A percentile compares a stretch with the other conserved stretches of the same genome.
Conservation (phyloP, 805 yeast species). For the Wickerhamiella lipophila region DNA sequence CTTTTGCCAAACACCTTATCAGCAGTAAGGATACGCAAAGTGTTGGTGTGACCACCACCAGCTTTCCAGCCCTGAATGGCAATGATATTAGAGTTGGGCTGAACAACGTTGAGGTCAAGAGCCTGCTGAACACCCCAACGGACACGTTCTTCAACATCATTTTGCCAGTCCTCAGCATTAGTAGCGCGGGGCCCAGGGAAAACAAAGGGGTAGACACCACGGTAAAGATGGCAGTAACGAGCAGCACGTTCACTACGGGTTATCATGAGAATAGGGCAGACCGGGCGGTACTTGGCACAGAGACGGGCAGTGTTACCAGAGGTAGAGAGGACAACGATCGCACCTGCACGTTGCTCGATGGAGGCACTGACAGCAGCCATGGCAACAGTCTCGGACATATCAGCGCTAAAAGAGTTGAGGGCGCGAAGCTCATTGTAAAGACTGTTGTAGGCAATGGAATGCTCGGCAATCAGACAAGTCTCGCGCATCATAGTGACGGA, state of each 20-base stretch:
- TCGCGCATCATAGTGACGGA: slow-evolving; percentile 99
- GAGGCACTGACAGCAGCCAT: slow-evolving; percentile 94
- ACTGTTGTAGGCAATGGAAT: slow-evolving; percentile 77
- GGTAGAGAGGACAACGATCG: slow-evolving; percentile 90
- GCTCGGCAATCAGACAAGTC: slow-evolving; percentile 91
- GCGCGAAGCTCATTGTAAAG: slow-evolving; percentile 79
- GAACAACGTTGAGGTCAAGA: slow-evolving; percentile 68
- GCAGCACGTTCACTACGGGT: slow-evolving; percentile 92
- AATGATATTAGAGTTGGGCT: slow-evolving; percentile 77
- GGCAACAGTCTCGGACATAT: slow-evolving; percentile 92
- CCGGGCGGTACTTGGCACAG: slow-evolving; percentile 94
- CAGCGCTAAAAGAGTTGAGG: slow-evolving; percentile 75
- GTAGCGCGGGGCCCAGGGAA: slow-evolving; percentile 47
- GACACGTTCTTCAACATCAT: slow-evolving; percentile 90
- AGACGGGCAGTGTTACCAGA: slow-evolving; percentile 93
- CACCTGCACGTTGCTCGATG: slow-evolving; percentile 92
- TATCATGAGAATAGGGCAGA: slow-evolving; percentile 93
- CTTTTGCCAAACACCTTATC: slow-evolving; percentile 6
- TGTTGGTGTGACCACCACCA: slow-evolving; percentile 98
- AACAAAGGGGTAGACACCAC: slow-evolving; percentile 97
- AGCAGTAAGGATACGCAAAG: slow-evolving; percentile 56
- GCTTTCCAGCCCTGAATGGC: slow-evolving; percentile 98
- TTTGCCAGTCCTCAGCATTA: slow-evolving; percentile 71
- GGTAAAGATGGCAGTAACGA: slow-evolving; percentile 88
- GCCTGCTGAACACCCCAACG: slow-evolving; percentile 88